A percentile compares a stretch with the other conserved stretches of the same genome.
Evolutionary conservation across 106 monocot species (phyloP).

Genomic region (Acorus gramineus): DNA sequence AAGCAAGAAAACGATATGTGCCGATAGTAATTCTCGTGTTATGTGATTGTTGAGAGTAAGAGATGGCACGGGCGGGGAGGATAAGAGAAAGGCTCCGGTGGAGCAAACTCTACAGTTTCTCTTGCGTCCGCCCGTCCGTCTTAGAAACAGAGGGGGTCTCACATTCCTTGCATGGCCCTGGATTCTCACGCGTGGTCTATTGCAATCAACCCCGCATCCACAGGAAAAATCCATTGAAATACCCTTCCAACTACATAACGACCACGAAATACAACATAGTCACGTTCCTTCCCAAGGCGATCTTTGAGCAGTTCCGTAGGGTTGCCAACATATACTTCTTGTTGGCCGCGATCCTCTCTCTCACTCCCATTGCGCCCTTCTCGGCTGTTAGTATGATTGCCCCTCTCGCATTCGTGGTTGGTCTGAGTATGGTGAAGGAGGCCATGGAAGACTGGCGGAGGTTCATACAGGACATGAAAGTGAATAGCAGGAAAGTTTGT

Average conservation of each 20-base stretch:
- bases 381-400: constrained; percentile 59
- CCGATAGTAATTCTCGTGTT: too few relatives aligned
- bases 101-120: constrained; percentile 95
- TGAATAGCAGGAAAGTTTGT: constrained; percentile 56
- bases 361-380: constrained; percentile 60
- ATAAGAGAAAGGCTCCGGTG: constrained; percentile 60
- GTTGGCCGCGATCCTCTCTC: constrained; percentile 56
- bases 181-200: constrained; percentile 58
- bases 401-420: constrained; percentile 70
- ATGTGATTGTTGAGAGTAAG: too few relatives aligned
- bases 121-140: constrained; percentile 56
- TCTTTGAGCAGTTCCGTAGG: constrained; percentile 87
- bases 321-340: constrained; percentile 95
- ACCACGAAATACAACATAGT: constrained; percentile 92
- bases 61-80: constrained; percentile 34
- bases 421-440: constrained; percentile 89
- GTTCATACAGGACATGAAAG: constrained; percentile 81
- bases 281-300: constrained; percentile 80
- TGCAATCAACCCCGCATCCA: constrained; percentile 46
- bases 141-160: constrained; percentile 16
- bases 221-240: constrained; percentile 31
- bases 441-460: constrained; percentile 81
- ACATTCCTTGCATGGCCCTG: constrained; percentile 43
- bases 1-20: too few relatives aligned
- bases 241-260: constrained; percentile 49